Percentiles rank a stretch among this genome's conserved stretches.
Conservation (phyloP, 2,329 filamentous ascomycete species). For the Stagonosporopsis tanaceti region DNA sequence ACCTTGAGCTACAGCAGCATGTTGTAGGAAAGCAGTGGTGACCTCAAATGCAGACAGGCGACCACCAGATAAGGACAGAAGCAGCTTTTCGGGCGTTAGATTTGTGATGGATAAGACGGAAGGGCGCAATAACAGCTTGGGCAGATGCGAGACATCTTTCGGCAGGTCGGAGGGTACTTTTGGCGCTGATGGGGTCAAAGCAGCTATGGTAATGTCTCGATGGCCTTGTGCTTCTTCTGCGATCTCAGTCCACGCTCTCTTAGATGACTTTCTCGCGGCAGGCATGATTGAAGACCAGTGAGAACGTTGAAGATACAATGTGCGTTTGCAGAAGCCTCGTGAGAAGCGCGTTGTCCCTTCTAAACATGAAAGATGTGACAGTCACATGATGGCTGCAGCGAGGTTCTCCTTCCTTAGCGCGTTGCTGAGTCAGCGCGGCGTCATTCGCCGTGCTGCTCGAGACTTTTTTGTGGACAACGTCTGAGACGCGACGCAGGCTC, state of each 20-base stretch:
- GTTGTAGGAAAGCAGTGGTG: slow-evolving; percentile 36
- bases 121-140: slow-evolving; percentile 26
- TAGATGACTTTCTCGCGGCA: slow-evolving; percentile 2
- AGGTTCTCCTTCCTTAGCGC: neutral
- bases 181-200: slow-evolving; percentile 28
- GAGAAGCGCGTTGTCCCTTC: neutral
- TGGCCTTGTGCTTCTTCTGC: slow-evolving; percentile 38
- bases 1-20: slow-evolving; percentile 37
- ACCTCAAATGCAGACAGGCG: slow-evolving; percentile 35
- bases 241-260: slow-evolving; percentile 35
- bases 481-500: slow-evolving; percentile 11
- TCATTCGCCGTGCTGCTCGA: neutral
- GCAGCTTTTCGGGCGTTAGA: slow-evolving; percentile 30
- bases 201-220: slow-evolving; percentile 35
- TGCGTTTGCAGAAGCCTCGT: neutral
- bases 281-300: neutral
- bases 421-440: slow-evolving; percentile 10
- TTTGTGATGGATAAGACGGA: slow-evolving; percentile 28
- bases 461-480: slow-evolving; percentile 18
- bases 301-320: neutral
- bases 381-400: neutral
- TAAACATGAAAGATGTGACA: no score
- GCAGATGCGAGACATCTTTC: slow-evolving; percentile 29
- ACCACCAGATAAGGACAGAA: slow-evolving; percentile 26
- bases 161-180: slow-evolving; percentile 32